Percentiles rank a stretch among this genome's conserved stretches.
Conservation (phyloP, 2,329 filamentous ascomycete species). For the Cryphonectria radicalis region DNA sequence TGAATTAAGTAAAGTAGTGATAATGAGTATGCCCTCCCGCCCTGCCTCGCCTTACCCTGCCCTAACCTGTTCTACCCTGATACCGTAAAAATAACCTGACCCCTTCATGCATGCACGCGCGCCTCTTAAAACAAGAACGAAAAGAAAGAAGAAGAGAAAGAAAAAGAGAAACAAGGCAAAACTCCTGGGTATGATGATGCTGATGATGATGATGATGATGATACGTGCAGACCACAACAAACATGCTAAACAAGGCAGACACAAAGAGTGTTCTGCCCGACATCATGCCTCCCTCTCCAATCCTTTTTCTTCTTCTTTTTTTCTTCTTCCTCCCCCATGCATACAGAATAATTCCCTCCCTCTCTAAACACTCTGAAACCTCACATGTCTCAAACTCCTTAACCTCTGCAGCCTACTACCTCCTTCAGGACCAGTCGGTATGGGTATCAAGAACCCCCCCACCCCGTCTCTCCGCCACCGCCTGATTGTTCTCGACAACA, state of each 20-base stretch:
- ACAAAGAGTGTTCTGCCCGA: no score
- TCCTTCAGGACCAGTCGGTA: constrained; percentile 15
- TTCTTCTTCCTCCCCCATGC: background rate
- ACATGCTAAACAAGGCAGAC: constrained; percentile 1
- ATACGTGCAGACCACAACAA: background rate
- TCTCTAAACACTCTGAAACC: background rate
- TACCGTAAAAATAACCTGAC: background rate
- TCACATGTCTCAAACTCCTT: constrained; percentile 11
- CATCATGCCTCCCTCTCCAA: no score
- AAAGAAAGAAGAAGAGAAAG: no score
- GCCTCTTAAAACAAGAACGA: background rate
- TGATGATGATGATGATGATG: no score
- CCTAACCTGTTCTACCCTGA: background rate
- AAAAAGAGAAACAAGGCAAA: background rate
- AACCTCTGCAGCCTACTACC: constrained; percentile 3
- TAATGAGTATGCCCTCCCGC: background rate
- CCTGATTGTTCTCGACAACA: background rate
- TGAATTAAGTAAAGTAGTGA: background rate
- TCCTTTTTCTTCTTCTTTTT: no score
- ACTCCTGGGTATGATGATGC: constrained; percentile 2
- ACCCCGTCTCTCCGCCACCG: background rate
- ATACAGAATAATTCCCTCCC: background rate
- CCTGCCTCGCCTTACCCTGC: no score
- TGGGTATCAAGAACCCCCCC: constrained; percentile 27
- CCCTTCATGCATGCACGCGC: background rate